Base-by-base conservation (phyloP, 441 rosid genomes). In the Pelargonium cotyledonis region DNA sequence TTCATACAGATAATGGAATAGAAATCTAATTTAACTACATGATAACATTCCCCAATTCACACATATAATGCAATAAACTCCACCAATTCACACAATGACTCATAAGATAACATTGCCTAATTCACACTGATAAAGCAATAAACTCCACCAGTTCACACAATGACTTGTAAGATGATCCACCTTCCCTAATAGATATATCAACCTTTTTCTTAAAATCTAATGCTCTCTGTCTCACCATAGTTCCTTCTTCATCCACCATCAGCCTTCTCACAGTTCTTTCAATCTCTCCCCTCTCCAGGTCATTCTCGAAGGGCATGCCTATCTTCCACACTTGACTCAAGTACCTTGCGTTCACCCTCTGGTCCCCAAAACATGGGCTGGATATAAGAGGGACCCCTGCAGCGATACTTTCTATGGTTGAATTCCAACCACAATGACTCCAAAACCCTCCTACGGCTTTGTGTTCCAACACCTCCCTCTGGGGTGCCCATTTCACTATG, bases 281-380 rank as follows among this genome's bases (percentile, higher is more conserved):
- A 26, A 68, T 63, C 8, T 38, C 72, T 6, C 18, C 65, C 40
- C 72, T 40, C 72, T 69, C 60, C 19, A 69, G 65, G 16, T 69
- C 51, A 62, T 8, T 69, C n/a, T 69, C 41, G 31, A 69, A 29
- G 65, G 64, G 68, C 68, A 64, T 8, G 51, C 74, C 74, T 1
- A 64, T 21, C 3, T 62, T 47, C 74, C 68, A 89, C 14, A 82
- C 76, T 0, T 5, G 69, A 68, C 91, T 86, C 29, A 66, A 43
- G 16, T 53, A 89, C 61, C 83, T 31, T 19, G 89, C 81, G 68
- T 88, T 89, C 6, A 89, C 86, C 12, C 71, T 75, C 63, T 89
- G 89, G 68, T 88, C 91, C 0, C 87, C 93, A 21, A 85, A 86
- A 35, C 85, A 85, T 2, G 93, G 86, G 87, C 93, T 86, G 19